Conservation (phyloP, 2,329 filamentous ascomycete genomes). For the Fusarium sp. region DNA sequence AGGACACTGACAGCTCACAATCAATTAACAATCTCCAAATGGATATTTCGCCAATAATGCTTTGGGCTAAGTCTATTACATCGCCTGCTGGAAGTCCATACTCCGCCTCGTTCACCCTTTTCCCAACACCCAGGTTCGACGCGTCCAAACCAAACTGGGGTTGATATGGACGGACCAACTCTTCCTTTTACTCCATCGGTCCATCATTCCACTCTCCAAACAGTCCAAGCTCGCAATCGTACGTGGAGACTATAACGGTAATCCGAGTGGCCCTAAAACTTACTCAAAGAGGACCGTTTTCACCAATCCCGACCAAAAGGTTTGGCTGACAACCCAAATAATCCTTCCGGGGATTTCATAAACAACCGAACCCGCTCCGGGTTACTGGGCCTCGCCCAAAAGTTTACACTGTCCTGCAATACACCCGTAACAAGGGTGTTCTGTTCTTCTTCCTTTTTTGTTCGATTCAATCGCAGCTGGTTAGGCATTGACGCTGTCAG, state of each 20-base stretch:
- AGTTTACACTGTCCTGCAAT: slow-evolving; percentile 30
- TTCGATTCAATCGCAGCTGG: slow-evolving; percentile 12
- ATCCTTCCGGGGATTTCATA: slow-evolving; percentile 11
- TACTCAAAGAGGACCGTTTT: slow-evolving; percentile 19
- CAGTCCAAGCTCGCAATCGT: slow-evolving; percentile 27
- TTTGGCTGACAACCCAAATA: slow-evolving; percentile 13
- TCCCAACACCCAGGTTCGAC: slow-evolving; percentile 8
- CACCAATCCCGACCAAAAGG: slow-evolving; percentile 14
- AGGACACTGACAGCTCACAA: slow-evolving; percentile 9
- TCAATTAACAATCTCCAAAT: slow-evolving; percentile 8
- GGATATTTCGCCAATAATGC: not conserved
- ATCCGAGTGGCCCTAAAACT: slow-evolving; percentile 23
- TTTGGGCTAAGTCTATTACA: not conserved
- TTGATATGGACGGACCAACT: slow-evolving; percentile 38
- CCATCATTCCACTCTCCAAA: slow-evolving; percentile 37
- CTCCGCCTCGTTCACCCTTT: slow-evolving; percentile 30
- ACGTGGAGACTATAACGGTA: slow-evolving; percentile 17
- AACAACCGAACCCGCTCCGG: slow-evolving; percentile 3
- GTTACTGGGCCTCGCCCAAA: slow-evolving; percentile 1
- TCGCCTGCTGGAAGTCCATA: slow-evolving; percentile 19
- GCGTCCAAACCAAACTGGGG: slow-evolving; percentile 29
- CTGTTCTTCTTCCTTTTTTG: slow-evolving; percentile 9
- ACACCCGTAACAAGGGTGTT: slow-evolving; percentile 1
- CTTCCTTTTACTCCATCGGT: slow-evolving; percentile 33
- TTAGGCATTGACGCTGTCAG: slow-evolving; percentile 21